Base-by-base conservation (phyloP, 2,329 filamentous ascomycete genomes). In the Fusarium domesticum region DNA sequence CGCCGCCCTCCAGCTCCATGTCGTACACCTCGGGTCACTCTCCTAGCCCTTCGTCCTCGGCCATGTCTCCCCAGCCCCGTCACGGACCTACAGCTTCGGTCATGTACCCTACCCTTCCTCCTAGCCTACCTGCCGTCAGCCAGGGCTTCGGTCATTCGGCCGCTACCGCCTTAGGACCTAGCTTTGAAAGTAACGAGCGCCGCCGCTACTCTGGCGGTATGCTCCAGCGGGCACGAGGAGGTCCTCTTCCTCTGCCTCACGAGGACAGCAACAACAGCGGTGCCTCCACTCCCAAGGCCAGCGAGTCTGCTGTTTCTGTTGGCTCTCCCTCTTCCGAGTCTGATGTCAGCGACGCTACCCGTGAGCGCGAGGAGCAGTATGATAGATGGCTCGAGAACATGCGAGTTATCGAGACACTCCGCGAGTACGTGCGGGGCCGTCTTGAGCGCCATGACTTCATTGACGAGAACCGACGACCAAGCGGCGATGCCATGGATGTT, bases 1-100 rank as follows among this genome's bases (percentile, higher is more conserved):
- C 87, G 3, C 87, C 87, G 6, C 84, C 86, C 0, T 87, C 84
- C 10, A 88, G 83, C 64, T 78, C 82, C 43, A 76, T 89, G 62
- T 90, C 87, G 1, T 90, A 90, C 69, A 83, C 81, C 31, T 89
- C 87, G 10, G 83, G 84, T 37, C 85, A 90, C 64, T 91, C 87
- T 6, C 87, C 87, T 3, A 78, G 75, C 53, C 81, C 84, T 19
- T 88, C 85, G n/a, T 81, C 79, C 36, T 78, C 84, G 46, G 84
- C 77, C 62, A 76, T 89, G 64, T 87, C 84, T 39, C 85, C 85
- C 1, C 74, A 78, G 35, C 80, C 78, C 11, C 78, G 84, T 42
- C 79, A 84, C 62, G 77, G 74, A 58, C 78, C 78, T 2, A 77
- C 75, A 5, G 68, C 74, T 18, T 80, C 80, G 6, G 78, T 81